Evolutionary conservation across 2,329 filamentous ascomycete genomes (phyloP), one percentile per base, ranked within the genome.

Genomic region (Xylariaceae sp.): DNA sequence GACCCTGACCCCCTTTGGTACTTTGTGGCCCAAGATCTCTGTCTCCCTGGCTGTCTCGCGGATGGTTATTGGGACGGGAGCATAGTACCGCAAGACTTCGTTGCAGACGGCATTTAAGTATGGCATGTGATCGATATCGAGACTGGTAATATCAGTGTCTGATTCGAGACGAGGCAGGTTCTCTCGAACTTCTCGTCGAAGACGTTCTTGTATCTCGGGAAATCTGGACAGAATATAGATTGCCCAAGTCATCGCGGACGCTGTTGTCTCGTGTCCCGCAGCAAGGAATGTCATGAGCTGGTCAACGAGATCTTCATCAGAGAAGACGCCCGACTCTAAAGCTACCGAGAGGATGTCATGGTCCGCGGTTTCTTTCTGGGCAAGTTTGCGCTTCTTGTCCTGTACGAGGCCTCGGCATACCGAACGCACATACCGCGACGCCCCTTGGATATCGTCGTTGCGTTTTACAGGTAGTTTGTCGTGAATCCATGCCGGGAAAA

Each of bases 331-430:
- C 2, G 67, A 67, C 45, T 68, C 66, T 50, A 74, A 55, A 1
- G 71, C 71, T 0, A 72, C 69, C 5, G 70, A 69, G 2, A 73
- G 64, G 7, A 74, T 73, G 36, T 74, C 71, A 2, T 69, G 61
- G 1, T 66, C 67, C 1, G 64, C 47, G 1, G 68, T 63, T 55
- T 79, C 73, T 55, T 78, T 76, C 55, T 73, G 72, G 34, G 68
- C 71, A 42, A 76, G 64, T 62, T 74, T 76, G 40, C 68, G 75
- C 63, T 86, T 85, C 75, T 95, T 95, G 57, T 84, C 75, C 19
- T 49, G 56, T 61, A 96, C 85, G 32, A 96, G 76, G 42, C 86
- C 77, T 1, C 77, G 75, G 58, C 88, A 91, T 0, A 84, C 79
- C 19, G 76, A 71, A 43, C 88, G 85, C 64, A 94, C 85, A 43